phyloP scores from a whole-genome alignment of 768 basidiomycete species.

The Mycena epipterygia region DNA sequence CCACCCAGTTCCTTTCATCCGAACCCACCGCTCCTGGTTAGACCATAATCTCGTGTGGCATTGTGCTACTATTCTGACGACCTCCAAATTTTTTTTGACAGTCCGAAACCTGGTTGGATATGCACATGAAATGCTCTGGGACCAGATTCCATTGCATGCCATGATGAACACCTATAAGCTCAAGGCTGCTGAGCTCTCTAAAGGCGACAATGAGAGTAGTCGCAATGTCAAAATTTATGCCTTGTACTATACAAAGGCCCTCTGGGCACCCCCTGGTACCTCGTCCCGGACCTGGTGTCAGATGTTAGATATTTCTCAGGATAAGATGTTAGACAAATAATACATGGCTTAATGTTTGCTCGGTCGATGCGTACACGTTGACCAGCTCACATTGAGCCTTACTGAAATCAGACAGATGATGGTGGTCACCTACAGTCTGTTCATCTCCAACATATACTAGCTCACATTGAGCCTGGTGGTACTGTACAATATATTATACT shows the following conservation, averaged over 20 bases:
- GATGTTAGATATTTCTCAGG: too few species aligned
- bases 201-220: background rate
- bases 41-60: background rate
- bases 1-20: slow-evolving; percentile 1
- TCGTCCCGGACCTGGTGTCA: too few species aligned
- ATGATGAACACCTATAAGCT: background rate
- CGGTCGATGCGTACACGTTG: too few species aligned
- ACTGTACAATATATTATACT: too few species aligned
- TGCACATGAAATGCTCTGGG: slow-evolving; percentile 10
- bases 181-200: background rate
- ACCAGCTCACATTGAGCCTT: too few species aligned
- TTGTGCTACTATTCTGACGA: background rate
- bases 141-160: background rate
- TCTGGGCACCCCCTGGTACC: too few species aligned
- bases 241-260: background rate
- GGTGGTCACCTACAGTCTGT: too few species aligned
- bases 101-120: background rate
- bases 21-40: background rate
- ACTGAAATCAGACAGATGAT: too few species aligned
- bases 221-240: background rate
- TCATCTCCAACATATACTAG: too few species aligned
- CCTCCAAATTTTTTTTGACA: background rate
- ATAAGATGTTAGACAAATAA: too few species aligned
- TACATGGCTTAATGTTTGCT: too few species aligned
- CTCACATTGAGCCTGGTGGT: too few species aligned